phyloP scores from a whole-genome alignment of 306 rosid genomes.

The Vicia faba region DNA sequence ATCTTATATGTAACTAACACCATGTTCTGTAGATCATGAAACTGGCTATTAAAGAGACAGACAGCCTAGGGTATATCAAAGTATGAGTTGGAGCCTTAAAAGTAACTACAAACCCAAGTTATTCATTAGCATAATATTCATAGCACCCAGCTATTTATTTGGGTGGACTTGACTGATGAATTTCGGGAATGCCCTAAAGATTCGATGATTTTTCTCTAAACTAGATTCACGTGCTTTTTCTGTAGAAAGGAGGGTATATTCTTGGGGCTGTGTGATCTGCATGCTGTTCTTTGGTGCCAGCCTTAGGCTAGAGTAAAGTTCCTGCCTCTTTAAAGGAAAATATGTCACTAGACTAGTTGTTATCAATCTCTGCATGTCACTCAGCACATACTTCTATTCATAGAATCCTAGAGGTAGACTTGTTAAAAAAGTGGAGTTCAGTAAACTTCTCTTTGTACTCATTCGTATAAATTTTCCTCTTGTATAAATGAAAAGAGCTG shows the following conservation, averaged over 20 bases:
- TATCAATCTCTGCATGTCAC: conserved; percentile 7
- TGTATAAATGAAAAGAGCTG: background rate
- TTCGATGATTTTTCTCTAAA: background rate
- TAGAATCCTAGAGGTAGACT: background rate
- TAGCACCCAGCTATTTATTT: conserved; percentile 13
- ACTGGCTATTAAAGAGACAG: conserved; percentile 9
- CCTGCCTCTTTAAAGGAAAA: conserved; percentile 19
- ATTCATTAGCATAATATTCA: conserved; percentile 8
- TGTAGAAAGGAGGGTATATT: conserved; percentile 14
- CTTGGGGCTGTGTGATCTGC: conserved; percentile 3
- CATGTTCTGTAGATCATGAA: conserved; percentile 2
- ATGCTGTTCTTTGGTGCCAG: conserved; percentile 9
- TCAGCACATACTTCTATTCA: conserved; percentile 26
- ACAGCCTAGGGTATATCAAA: conserved; percentile 1
- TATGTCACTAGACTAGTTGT: conserved; percentile 17
- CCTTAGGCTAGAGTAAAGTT: conserved; percentile 1
- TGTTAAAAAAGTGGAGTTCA: conserved; percentile 7
- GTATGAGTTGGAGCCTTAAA: conserved; percentile 1
- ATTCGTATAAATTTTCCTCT: conserved; percentile 11
- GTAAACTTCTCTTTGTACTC: conserved; percentile 8
- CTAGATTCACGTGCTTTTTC: background rate
- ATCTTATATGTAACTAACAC: background rate
- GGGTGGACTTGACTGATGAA: conserved; percentile 3
- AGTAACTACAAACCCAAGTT: conserved; percentile 14
- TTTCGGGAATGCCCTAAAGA: background rate